A percentile compares a stretch with the other conserved stretches of the same genome.
Conservation (phyloP, 116 monocot genomes). For the Iris pallida region DNA sequence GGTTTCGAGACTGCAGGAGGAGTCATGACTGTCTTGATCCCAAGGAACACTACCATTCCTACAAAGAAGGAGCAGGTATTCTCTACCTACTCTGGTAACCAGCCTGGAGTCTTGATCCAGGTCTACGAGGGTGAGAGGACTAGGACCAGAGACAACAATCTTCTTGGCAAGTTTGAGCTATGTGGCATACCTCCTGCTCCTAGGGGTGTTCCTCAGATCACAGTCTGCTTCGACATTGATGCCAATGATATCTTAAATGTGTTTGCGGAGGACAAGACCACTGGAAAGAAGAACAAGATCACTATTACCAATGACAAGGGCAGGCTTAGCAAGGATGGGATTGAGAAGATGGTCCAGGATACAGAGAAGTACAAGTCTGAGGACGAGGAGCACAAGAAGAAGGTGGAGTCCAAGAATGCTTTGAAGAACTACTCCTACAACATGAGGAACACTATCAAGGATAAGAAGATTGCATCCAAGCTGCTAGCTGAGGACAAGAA, state of each 20-base stretch:
- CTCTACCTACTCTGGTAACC: slow-evolving; percentile 56
- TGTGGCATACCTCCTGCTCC: slow-evolving; percentile 56
- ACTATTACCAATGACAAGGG: slow-evolving; percentile 48
- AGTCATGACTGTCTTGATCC: too few species aligned
- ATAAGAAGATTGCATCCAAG: too few species aligned
- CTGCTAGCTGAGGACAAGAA: too few species aligned
- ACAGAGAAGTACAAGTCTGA: slow-evolving; percentile 47
- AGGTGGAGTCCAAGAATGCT: slow-evolving; percentile 52
- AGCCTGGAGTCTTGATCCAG: slow-evolving; percentile 55
- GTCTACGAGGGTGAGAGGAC: slow-evolving; percentile 59
- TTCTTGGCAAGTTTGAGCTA: slow-evolving; percentile 58
- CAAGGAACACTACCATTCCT: slow-evolving; percentile 55
- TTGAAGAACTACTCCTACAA: too few species aligned
- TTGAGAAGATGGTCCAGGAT: slow-evolving; percentile 49
- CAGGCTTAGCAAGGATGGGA: slow-evolving; percentile 41
- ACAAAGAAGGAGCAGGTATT: slow-evolving; percentile 56
- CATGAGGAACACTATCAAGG: too few species aligned
- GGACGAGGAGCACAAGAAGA: slow-evolving; percentile 64
- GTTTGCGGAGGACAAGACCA: slow-evolving; percentile 50
- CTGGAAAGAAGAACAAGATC: slow-evolving; percentile 50
- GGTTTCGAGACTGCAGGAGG: slow-evolving; percentile 88
- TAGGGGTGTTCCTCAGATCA: slow-evolving; percentile 49
- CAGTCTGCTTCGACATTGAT: slow-evolving; percentile 63
- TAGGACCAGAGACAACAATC: slow-evolving; percentile 50
- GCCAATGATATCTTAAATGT: slow-evolving; percentile 61